A percentile compares a stretch with the other conserved stretches of the same genome.
Evolutionary conservation across 805 yeast species (phyloP).

Genomic region (Schwanniomyces sp.): DNA sequence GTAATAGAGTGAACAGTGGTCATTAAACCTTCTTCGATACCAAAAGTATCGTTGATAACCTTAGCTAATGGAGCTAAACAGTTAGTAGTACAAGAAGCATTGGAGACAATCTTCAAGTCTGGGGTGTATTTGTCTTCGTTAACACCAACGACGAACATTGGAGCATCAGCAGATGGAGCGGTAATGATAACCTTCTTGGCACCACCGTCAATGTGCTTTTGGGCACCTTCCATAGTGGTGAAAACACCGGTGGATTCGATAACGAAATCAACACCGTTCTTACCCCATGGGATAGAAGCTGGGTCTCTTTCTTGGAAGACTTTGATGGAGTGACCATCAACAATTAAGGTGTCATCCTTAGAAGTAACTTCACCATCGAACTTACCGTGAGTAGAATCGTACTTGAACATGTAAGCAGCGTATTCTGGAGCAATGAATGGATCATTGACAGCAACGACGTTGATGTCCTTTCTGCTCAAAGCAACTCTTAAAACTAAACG

Average conservation of each 20-base stretch:
- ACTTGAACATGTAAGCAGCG: conserved; percentile 94
- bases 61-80: conserved; percentile 94
- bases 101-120: conserved; percentile 76
- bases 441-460: conserved; percentile 86
- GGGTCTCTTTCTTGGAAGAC: conserved; percentile 86
- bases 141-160: conserved; percentile 94
- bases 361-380: conserved; percentile 71
- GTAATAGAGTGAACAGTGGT: conserved; percentile 96
- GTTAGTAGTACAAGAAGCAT: conserved; percentile 96
- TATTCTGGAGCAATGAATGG: conserved; percentile 88
- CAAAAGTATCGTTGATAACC: conserved; percentile 81
- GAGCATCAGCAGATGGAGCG: conserved; percentile 92
- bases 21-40: conserved; percentile 91
- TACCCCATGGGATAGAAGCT: conserved; percentile 84
- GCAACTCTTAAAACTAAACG: conserved; percentile 88
- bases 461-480: conserved; percentile 67
- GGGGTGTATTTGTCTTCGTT: conserved; percentile 76
- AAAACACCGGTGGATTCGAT: conserved; percentile 95
- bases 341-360: conserved; percentile 59
- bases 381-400: conserved; percentile 90
- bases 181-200: conserved; percentile 95
- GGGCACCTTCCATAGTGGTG: conserved; percentile 78
- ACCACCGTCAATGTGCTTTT: conserved; percentile 84
- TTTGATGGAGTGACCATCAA: conserved; percentile 66
- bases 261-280: conserved; percentile 77